Conservation (phyloP, 176 grass and related monocot species). For the Dendrocalamus sinicus region DNA sequence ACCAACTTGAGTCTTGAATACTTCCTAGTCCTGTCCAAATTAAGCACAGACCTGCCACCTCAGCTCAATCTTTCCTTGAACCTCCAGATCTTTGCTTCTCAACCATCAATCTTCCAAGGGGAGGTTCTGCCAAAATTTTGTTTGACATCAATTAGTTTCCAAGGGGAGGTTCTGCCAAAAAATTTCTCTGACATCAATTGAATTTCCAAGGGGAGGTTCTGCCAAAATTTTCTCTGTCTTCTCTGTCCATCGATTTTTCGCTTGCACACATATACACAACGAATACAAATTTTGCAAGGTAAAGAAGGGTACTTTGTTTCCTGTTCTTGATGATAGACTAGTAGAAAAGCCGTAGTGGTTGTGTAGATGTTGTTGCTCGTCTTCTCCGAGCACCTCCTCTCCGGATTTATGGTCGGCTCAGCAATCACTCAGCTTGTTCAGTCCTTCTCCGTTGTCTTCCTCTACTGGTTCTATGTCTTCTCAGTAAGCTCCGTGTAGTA, state of each 20-base stretch:
- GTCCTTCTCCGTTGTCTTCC: constrained; percentile 98
- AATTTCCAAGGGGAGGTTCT: constrained; percentile 42
- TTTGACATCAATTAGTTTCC: neutral
- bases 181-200: neutral
- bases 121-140: constrained; percentile 55
- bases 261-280: neutral
- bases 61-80: neutral
- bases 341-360: constrained; percentile 15
- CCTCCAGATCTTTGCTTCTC: neutral
- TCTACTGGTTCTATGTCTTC: constrained; percentile 99
- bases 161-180: constrained; percentile 53
- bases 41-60: neutral
- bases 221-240: constrained; percentile 33
- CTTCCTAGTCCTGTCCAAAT: neutral
- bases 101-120: neutral
- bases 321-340: constrained; percentile 58
- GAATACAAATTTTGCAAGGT: constrained; percentile 4
- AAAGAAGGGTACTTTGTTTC: constrained; percentile 12
- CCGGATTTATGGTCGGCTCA: constrained; percentile 80
- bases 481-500: constrained; percentile 56
- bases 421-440: constrained; percentile 77
- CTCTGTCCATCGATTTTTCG: neutral
- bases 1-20: neutral
- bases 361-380: constrained; percentile 75
- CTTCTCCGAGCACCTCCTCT: constrained; percentile 61